Conservation (phyloP, 2,329 filamentous ascomycete species). For the Trichoderma breve region DNA sequence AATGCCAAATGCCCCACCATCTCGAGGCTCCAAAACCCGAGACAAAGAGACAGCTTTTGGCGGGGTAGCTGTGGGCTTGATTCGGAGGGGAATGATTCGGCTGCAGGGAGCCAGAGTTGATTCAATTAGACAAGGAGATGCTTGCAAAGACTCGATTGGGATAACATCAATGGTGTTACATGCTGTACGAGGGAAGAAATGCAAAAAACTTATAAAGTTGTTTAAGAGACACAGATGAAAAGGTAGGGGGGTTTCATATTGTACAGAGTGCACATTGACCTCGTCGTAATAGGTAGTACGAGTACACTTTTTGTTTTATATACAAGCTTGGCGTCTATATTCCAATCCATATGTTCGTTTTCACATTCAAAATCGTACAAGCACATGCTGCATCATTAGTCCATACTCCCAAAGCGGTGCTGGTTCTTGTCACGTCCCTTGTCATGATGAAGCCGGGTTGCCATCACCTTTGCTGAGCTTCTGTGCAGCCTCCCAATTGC, state of each 20-base stretch:
- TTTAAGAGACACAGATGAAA: neutral
- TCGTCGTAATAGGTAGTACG: neutral
- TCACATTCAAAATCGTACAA: neutral
- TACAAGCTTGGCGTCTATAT: constrained; percentile 1
- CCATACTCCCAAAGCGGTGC: neutral
- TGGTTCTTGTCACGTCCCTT: constrained; percentile 3
- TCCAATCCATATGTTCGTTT: neutral
- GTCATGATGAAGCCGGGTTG: neutral
- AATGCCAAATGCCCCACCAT: constrained; percentile 3
- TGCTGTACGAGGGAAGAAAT: neutral
- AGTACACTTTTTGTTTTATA: neutral
- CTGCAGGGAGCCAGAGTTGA: neutral
- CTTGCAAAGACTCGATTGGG: neutral
- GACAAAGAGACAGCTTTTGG: neutral
- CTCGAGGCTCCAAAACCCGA: neutral
- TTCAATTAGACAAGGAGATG: neutral
- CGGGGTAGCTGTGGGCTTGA: constrained; percentile 2
- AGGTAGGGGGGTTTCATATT: neutral
- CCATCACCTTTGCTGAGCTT: constrained; percentile 15
- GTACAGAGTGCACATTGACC: neutral
- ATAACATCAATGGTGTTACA: neutral
- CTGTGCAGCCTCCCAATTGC: constrained; percentile 54
- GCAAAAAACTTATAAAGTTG: neutral
- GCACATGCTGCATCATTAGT: neutral
- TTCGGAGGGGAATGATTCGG: neutral